Evolutionary conservation across 805 yeast genomes (phyloP), one percentile per base, ranked within the genome.

Genomic region (Vanderwaltozyma polyspora): DNA sequence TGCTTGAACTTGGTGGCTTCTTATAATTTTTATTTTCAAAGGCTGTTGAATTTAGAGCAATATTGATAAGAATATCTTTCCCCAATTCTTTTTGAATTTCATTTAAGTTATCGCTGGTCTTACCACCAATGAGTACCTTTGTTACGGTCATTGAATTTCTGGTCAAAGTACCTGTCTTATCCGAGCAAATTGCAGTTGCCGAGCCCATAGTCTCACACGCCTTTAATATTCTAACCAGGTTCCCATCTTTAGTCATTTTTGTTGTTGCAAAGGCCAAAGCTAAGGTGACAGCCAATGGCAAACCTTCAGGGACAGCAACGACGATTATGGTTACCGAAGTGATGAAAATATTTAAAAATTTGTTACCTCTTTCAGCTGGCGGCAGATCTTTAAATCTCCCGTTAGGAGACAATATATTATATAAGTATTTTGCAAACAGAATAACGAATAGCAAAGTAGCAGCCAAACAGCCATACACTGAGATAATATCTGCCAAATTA

Each of bases 151-250:
- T 91, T 49, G 68, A 70, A 57, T 91, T 91, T 56, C 86, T 94
- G 2, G 99, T 91, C 37, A 91, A 68, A 10, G 99, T 91, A 39
- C 98, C 98, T 1, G 98, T 91, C 58, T 91, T 89, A 63, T 91
- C 98, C 0, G 96, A 86, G 59, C 98, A 91, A 33, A 91, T 70
- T 4, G 95, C 91, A 11, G 97, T 91, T 2, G 96, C 98, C 31
- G 94, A 85, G 28, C 99, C 98, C 97, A 91, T 89, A 13, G 95
- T 91, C 60, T 91, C 99, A 69, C 98, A 91, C 30, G 94, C 79
- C 51, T 78, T 79, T 45, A 91, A 66, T 8, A 85, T 94, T 48
- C 98, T 76, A n/a, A 91, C 99, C 49, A 91, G 66, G 55, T 89
- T 89, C 43, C 93, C 94, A 57, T 91, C 95, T 56, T 82, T 81